These are phyloP conservation scores for Teunomyces atbi DNA, from an alignment of 805 yeast species.

Conservation along the genomic window DNA sequence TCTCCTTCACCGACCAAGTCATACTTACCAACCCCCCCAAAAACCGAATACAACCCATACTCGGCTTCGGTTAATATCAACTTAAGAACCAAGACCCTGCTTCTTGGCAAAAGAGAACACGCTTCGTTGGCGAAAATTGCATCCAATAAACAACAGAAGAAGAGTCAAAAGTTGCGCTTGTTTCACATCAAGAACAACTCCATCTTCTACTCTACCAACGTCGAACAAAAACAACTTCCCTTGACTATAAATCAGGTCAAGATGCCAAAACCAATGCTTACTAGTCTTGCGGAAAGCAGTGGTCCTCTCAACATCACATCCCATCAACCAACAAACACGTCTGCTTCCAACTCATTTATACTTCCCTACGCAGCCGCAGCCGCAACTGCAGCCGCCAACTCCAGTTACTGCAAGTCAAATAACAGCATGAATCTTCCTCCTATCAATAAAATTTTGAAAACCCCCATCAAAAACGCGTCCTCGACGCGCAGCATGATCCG, in stretches of 20 bases:
- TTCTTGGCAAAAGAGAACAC: conserved; percentile 7
- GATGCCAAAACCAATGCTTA: conserved; percentile 11
- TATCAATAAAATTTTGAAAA: conserved; percentile 42
- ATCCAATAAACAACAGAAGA: conserved; percentile 14
- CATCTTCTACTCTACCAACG: conserved; percentile 21
- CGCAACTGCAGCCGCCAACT: conserved; percentile 6
- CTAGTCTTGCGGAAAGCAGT: conserved; percentile 6
- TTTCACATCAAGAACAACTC: conserved; percentile 39
- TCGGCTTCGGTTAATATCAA: conserved; percentile 22
- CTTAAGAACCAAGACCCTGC: conserved; percentile 17
- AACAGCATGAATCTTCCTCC: conserved; percentile 30
- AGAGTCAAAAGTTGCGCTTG: conserved; percentile 27
- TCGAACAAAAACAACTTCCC: conserved; percentile 11
- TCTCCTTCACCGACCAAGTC: conserved; percentile 7
- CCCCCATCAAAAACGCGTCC: conserved; percentile 38
- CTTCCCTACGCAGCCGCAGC: conserved; percentile 4
- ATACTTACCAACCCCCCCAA: conserved; percentile 8
- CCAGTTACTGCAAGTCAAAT: conserved; percentile 10
- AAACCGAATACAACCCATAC: conserved; percentile 5
- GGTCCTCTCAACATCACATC: not conserved
- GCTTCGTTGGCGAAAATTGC: conserved; percentile 25
- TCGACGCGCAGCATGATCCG: conserved; percentile 20
- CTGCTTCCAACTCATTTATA: conserved; percentile 5
- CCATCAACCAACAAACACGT: not conserved
- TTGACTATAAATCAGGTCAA: conserved; percentile 9